Base-by-base conservation (phyloP, 2,329 filamentous ascomycete species). In the Fusarium odoratissimum region DNA sequence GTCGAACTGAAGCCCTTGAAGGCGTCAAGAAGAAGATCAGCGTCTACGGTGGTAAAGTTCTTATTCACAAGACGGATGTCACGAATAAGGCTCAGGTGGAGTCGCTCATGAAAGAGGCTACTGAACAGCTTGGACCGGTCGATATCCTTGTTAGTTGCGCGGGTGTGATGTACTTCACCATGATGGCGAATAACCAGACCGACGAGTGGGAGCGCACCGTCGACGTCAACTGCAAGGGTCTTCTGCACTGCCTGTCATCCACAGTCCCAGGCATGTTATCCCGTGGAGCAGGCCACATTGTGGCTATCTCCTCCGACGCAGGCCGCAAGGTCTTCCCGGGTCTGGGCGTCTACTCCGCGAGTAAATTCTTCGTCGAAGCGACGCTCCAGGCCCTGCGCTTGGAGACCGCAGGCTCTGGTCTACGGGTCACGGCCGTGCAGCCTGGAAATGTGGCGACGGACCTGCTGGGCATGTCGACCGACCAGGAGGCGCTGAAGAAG, bases 121-220 rank as follows among this genome's bases (percentile, higher is more conserved):
- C 84, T 31, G 85, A 88, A 49, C 84, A 91, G 74, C 89, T 95
- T 1, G 93, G 93, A 0, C 89, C 91, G 0, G 85, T 95, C 48
- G 93, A 95, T 79, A 93, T 95, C 57, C 87, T 95, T n/a, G 89
- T 95, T 55, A 90, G 90, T 44, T 94, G 92, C 77, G 93, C 93
- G 0, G 93, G 93, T 40, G 93, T 95, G 79, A 95, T 95, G 93
- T 95, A 95, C 84, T 95, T 91, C 82, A 95, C 93, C 60, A 91
- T 95, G 90, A 95, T 95, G 93, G 89, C 91, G 63, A 95, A 95
- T 79, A 87, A 85, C 21, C 88, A 92, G 71, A 88, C 85, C 0
- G 91, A 93, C 9, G 91, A 95, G 76, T 95, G 93, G 93, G 91
- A 95, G 71, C 91, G 89, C 64, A 95, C 93, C 0, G 92, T 95